A percentile compares a stretch with the other conserved stretches of the same genome.
phyloP scores from a whole-genome alignment of 352 stramenopile species.

The Phytophthora gonapodyides region DNA sequence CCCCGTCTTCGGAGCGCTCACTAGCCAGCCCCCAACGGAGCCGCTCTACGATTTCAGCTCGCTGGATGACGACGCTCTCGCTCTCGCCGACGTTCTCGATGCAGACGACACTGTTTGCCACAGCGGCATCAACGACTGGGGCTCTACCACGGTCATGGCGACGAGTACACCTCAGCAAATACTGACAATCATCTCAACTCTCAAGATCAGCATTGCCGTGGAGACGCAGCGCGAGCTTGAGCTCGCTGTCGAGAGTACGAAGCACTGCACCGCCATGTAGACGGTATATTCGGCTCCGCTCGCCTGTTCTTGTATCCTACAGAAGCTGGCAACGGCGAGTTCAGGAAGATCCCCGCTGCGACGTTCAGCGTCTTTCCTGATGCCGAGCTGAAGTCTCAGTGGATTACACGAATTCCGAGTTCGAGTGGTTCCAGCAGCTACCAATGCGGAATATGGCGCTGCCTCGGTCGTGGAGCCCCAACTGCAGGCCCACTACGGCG shows the following conservation, averaged over 20 bases:
- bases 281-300: slow-evolving; percentile 5
- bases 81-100: not conserved
- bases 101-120: slow-evolving; percentile 8
- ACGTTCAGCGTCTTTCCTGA: slow-evolving; percentile 20
- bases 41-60: slow-evolving; percentile 19
- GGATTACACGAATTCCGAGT: slow-evolving; percentile 11
- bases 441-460: slow-evolving; percentile 10
- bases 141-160: slow-evolving; percentile 1
- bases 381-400: slow-evolving; percentile 10
- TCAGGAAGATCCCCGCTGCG: slow-evolving; percentile 19
- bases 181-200: not conserved
- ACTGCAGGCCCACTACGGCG: slow-evolving; percentile 20
- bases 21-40: slow-evolving; percentile 1
- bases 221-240: slow-evolving; percentile 9
- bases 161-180: slow-evolving; percentile 9
- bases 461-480: slow-evolving; percentile 7
- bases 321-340: slow-evolving; percentile 1
- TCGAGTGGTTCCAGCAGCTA: slow-evolving; percentile 9
- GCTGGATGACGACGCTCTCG: not conserved
- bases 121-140: slow-evolving; percentile 17
- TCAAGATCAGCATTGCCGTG: slow-evolving; percentile 6
- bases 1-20: not conserved
- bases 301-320: slow-evolving; percentile 16
- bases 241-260: not conserved
- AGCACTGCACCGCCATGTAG: slow-evolving; percentile 13